phyloP scores from a whole-genome alignment of 371 early-diverging fungal genomes.

The Chytridiales sp. region DNA sequence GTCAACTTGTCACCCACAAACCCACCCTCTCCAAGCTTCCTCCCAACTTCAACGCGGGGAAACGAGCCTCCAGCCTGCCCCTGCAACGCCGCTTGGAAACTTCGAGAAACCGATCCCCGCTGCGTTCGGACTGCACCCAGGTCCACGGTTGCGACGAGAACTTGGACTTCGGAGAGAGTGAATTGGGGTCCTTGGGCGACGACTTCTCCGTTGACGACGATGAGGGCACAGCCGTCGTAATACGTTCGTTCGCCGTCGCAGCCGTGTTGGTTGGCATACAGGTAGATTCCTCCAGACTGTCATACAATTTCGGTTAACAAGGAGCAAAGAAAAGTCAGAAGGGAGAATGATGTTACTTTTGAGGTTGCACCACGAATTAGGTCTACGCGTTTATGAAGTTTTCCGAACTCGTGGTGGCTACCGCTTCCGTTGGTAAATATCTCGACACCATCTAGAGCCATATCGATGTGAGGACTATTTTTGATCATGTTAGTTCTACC shows the following conservation, averaged over 20 bases:
- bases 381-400: conserved; percentile 80
- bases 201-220: conserved; percentile 85
- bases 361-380: conserved; percentile 86
- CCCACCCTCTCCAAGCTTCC: too few species aligned
- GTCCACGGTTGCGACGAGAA: conserved; percentile 88
- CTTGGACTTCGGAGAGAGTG: conserved; percentile 90
- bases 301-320: neutral
- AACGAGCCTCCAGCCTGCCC: too few species aligned
- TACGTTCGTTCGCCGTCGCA: conserved; percentile 98
- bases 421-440: conserved; percentile 93
- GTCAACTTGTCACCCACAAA: neutral
- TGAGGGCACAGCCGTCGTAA: conserved; percentile 93
- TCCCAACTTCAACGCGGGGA: too few species aligned
- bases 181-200: conserved; percentile 93
- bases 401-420: conserved; percentile 89
- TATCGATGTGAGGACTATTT: conserved; percentile 87
- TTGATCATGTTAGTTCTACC: neutral
- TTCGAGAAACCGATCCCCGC: conserved; percentile 71
- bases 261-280: conserved; percentile 96
- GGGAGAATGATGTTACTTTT: too few species aligned
- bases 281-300: conserved; percentile 86
- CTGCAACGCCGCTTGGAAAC: conserved; percentile 77
- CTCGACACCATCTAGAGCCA: conserved; percentile 94
- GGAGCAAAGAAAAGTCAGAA: conserved; percentile 1
- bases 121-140: conserved; percentile 84